These are phyloP conservation scores for Aspergillus sclerotiicarbonarius DNA, from an alignment of 495 filamentous ascomycete genomes.

Conservation along the genomic window DNA sequence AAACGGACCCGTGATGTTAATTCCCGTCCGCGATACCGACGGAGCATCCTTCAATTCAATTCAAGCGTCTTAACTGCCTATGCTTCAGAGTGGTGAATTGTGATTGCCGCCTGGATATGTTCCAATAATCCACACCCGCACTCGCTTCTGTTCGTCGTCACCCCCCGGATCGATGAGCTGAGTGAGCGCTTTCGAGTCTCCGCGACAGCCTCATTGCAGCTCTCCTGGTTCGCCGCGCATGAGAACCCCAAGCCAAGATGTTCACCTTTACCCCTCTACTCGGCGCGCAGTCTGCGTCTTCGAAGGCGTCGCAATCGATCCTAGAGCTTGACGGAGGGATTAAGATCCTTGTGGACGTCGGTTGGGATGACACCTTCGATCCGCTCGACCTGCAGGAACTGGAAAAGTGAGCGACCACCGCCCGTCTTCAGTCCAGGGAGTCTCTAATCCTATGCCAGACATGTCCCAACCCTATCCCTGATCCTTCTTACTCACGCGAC, in stretches of 20 bases:
- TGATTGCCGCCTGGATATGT: background rate
- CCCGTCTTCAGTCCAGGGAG: background rate
- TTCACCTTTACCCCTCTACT: conserved; percentile 93
- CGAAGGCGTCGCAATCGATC: conserved; percentile 86
- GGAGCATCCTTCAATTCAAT: too few species aligned
- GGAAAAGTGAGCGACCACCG: conserved; percentile 65
- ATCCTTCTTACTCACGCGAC: conserved; percentile 96
- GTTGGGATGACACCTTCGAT: conserved; percentile 92
- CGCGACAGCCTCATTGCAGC: conserved; percentile 6
- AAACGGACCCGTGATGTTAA: too few species aligned
- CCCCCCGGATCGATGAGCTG: conserved; percentile 1
- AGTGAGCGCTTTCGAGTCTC: background rate
- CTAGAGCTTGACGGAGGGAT: conserved; percentile 95
- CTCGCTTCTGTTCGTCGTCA: background rate
- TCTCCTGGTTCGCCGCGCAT: conserved; percentile 12
- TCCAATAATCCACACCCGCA: background rate
- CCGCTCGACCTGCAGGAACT: conserved; percentile 74
- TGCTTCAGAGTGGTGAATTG: too few species aligned
- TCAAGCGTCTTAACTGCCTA: too few species aligned
- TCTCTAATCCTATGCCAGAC: conserved; percentile 50
- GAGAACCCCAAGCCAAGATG: conserved; percentile 53
- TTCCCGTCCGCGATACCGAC: too few species aligned
- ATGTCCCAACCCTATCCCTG: conserved; percentile 84
- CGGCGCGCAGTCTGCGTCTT: conserved; percentile 78
- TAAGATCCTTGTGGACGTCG: conserved; percentile 91